These are phyloP conservation scores for Arthrinium phaeospermum DNA, from an alignment of 2,329 filamentous ascomycete genomes.

Conservation along the genomic window DNA sequence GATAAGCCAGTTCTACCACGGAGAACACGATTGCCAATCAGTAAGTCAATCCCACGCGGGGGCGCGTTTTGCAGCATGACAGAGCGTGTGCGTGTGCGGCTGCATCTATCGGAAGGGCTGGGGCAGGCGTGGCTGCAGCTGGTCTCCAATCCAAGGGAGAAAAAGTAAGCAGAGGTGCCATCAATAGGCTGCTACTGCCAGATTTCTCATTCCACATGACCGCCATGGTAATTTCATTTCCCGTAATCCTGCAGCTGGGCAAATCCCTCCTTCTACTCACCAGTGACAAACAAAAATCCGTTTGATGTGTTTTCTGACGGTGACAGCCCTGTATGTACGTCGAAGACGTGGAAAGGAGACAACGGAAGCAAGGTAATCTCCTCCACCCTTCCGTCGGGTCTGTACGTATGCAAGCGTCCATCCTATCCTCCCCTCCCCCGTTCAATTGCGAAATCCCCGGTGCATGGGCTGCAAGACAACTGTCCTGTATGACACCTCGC, in stretches of 20 bases:
- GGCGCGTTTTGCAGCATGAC: neutral
- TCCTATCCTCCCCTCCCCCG: too few species aligned
- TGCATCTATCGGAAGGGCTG: slow-evolving; percentile 9
- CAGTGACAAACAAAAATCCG: neutral
- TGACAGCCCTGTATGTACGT: neutral
- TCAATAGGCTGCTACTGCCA: neutral
- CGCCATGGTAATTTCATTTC: neutral
- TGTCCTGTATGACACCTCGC: slow-evolving; percentile 13
- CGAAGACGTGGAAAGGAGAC: neutral
- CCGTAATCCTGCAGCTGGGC: neutral
- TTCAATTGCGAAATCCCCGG: neutral
- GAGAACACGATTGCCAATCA: neutral
- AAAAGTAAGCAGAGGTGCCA: neutral
- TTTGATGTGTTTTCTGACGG: neutral
- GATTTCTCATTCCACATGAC: neutral
- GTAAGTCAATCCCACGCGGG: neutral
- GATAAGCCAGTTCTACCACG: neutral
- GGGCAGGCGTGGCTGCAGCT: neutral
- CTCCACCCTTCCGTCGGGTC: neutral
- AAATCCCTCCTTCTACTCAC: neutral
- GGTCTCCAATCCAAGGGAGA: slow-evolving; percentile 7
- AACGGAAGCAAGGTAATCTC: neutral
- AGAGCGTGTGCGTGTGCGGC: neutral
- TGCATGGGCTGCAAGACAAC: neutral
- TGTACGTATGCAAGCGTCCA: neutral